Evolutionary conservation across 768 basidiomycete species (phyloP).

Genomic region (Suillus occidentalis): DNA sequence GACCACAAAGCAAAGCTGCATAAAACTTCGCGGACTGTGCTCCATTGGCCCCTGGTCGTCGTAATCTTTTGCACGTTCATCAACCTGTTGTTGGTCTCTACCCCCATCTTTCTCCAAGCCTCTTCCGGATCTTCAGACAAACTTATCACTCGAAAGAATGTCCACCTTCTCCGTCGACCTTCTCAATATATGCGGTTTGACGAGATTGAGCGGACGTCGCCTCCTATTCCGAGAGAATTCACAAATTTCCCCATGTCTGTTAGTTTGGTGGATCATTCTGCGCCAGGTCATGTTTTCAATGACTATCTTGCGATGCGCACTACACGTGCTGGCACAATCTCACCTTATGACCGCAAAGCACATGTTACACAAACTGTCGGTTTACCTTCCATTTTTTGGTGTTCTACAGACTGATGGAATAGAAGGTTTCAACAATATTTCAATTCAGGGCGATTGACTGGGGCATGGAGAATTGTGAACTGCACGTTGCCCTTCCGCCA

Average conservation of each 20-base stretch:
- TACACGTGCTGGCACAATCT: not conserved
- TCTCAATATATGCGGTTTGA: not conserved
- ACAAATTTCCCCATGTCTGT: not conserved
- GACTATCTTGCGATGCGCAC: not conserved
- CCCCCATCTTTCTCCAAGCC: not conserved
- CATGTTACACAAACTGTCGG: not conserved
- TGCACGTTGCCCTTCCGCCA: not conserved
- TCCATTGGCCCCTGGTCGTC: not conserved
- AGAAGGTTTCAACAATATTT: not conserved
- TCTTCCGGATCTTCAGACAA: not conserved
- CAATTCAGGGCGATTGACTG: slow-evolving; percentile 1
- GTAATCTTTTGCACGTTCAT: not conserved
- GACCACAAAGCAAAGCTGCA: not conserved
- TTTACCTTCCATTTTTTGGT: not conserved
- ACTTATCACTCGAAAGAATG: not conserved
- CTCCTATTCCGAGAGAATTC: not conserved
- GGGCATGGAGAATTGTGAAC: not conserved
- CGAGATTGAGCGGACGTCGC: not conserved
- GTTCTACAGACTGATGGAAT: not conserved
- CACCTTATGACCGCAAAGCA: not conserved
- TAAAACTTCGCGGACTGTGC: not conserved
- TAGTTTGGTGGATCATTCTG: not conserved
- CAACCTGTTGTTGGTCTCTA: not conserved
- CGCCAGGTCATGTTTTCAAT: not conserved
- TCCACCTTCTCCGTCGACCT: not conserved